These are phyloP conservation scores for Aeminium ludgeri DNA, from an alignment of 495 filamentous ascomycete genomes.

Conservation along the genomic window DNA sequence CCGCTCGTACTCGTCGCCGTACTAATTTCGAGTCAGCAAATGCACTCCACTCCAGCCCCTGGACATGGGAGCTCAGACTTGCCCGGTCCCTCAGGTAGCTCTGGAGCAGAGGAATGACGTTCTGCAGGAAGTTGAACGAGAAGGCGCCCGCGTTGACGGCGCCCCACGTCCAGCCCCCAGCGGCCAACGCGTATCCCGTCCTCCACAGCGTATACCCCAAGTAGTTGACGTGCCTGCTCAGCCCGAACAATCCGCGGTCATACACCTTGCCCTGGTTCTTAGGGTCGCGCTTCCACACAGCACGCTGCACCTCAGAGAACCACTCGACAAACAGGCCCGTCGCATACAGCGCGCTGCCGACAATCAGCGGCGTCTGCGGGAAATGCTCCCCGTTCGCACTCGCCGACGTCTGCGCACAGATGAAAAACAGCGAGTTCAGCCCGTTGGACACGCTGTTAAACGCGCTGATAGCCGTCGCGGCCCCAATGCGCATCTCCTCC, in stretches of 20 bases:
- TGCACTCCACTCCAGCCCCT: not conserved
- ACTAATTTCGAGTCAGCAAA: constrained; percentile 14
- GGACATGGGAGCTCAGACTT: not conserved
- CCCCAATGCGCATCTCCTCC: constrained; percentile 28
- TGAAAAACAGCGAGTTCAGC: constrained; percentile 19
- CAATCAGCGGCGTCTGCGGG: constrained; percentile 18
- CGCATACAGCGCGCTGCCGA: constrained; percentile 16
- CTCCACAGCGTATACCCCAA: constrained; percentile 20
- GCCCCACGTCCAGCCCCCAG: constrained; percentile 19
- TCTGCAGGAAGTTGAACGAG: constrained; percentile 10
- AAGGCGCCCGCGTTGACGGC: constrained; percentile 1
- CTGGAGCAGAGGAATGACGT: constrained; percentile 17
- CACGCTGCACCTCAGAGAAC: constrained; percentile 15
- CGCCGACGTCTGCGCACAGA: constrained; percentile 14
- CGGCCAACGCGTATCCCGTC: constrained; percentile 17
- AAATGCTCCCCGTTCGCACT: constrained; percentile 17
- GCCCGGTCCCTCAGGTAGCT: constrained; percentile 15
- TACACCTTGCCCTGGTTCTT: constrained; percentile 19
- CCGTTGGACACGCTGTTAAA: constrained; percentile 36
- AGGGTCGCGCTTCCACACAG: constrained; percentile 13
- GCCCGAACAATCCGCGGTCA: constrained; percentile 12
- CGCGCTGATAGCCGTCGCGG: constrained; percentile 22
- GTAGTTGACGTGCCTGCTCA: constrained; percentile 20
- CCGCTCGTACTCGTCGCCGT: constrained; percentile 15
- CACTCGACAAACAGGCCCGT: constrained; percentile 15